Evolutionary conservation across 2,329 filamentous ascomycete genomes (phyloP).

Genomic region (Mollisiaceae sp.): DNA sequence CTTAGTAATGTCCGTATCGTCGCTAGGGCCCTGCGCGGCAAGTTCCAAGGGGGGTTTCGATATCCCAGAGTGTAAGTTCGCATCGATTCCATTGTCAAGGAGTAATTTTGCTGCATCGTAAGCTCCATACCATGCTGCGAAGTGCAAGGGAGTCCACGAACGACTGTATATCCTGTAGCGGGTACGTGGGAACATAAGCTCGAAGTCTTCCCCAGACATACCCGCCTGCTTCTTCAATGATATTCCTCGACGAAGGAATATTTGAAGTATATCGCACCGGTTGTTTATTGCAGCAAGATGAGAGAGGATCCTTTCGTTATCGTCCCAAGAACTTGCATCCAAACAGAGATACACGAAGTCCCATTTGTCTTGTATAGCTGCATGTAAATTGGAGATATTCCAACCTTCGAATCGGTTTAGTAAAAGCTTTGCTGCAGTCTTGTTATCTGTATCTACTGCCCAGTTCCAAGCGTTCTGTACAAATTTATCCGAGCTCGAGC

Average conservation of each 20-base stretch:
- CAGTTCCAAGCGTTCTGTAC: neutral
- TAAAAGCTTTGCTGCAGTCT: neutral
- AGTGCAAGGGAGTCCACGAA: neutral
- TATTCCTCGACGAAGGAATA: neutral
- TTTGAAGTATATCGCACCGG: neutral
- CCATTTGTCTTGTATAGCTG: neutral
- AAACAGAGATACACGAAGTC: neutral
- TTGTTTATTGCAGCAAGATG: neutral
- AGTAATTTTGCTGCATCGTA: neutral
- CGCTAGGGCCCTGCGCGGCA: neutral
- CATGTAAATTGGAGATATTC: neutral
- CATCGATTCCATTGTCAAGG: neutral
- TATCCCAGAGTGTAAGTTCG: neutral
- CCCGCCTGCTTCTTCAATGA: neutral
- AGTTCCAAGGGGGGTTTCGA: neutral
- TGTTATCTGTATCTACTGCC: neutral
- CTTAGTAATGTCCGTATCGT: too few relatives aligned
- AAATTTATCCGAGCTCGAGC: too few relatives aligned
- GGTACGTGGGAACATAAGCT: too few relatives aligned
- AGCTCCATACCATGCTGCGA: neutral
- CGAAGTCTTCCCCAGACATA: too few relatives aligned
- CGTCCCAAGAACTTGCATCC: too few relatives aligned
- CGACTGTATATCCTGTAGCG: too few relatives aligned
- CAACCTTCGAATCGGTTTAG: neutral
- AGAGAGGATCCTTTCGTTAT: neutral